Base-by-base conservation (phyloP, 2,329 filamentous ascomycete species). In the Bipolaris cookei region DNA sequence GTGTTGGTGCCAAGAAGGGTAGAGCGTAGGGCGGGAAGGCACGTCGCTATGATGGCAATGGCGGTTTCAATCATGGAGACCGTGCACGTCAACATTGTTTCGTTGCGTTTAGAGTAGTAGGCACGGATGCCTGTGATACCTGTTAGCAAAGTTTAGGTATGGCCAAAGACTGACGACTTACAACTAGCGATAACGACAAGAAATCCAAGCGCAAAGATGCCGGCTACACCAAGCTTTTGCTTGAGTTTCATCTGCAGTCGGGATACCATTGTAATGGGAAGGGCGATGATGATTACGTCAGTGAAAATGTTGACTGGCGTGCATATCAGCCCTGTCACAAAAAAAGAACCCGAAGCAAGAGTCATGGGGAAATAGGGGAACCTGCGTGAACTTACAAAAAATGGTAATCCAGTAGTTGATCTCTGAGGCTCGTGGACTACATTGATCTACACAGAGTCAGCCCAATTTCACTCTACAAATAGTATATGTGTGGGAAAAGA, bases 21-120 rank as follows among this genome's bases (percentile, higher is more conserved):
- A 23, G 66, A 63, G 43, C 63, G 66, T 8, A 68, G 47, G 8
- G 66, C 66, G 10, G 77, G 76, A 0, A 78, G 72, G n/a, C 74
- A 78, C 2, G 74, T 70, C 1, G 76, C 75, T 8, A 79, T 78
- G 32, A 79, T 78, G 1, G 78, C 75, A 6, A 79, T 72, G 3
- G 76, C 64, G 4, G 58, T 63, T 45, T 68, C 66, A 13, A 67
- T 58, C 63, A 65, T 66, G 14, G 66, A 68, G n/a, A 66, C 66
- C 25, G 64, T 67, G 35, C 61, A 66, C 0, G 66, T 68, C 25
- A 68, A 45, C 65, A 68, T 67, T 1, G 63, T 67, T 34, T 68
- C 51, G 44, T 68, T 53, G 34, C 30, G 51, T 11, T 53, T 52
- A 13, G 66, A 65, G 32, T 66, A 67, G 34, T 64, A 67, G n/a